Conservation (phyloP, 768 basidiomycete species). For the Pisolithus tinctorius region DNA sequence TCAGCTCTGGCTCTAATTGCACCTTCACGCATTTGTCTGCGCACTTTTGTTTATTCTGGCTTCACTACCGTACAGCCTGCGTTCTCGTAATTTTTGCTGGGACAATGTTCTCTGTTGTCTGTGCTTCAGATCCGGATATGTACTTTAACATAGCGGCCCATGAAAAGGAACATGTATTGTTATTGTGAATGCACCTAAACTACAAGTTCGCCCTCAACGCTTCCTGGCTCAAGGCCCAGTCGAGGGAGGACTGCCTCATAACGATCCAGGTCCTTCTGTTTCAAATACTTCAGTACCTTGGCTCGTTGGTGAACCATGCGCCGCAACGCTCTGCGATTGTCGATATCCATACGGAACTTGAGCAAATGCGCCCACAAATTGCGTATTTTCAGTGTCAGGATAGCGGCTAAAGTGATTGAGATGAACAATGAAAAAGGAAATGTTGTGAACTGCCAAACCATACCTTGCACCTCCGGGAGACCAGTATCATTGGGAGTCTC, state of each 20-base stretch:
- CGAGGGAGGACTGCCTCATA: constrained; percentile 69
- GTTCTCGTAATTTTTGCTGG: too few relatives aligned
- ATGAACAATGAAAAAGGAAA: not conserved
- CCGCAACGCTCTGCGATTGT: constrained; percentile 70
- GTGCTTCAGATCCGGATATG: too few relatives aligned
- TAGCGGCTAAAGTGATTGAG: constrained; percentile 51
- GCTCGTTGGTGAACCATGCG: constrained; percentile 78
- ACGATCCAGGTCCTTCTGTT: constrained; percentile 52
- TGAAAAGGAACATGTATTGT: too few relatives aligned
- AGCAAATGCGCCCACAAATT: constrained; percentile 71
- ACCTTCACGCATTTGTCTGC: too few relatives aligned
- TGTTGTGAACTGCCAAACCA: not conserved
- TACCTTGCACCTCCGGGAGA: constrained; percentile 87
- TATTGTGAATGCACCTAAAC: constrained; percentile 32
- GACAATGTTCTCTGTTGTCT: too few relatives aligned
- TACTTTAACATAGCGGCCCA: too few relatives aligned
- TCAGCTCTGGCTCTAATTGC: too few relatives aligned
- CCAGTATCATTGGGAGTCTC: constrained; percentile 71
- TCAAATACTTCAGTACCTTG: constrained; percentile 75
- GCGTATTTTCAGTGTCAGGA: constrained; percentile 81
- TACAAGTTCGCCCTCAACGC: constrained; percentile 87
- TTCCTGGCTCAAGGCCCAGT: constrained; percentile 68
- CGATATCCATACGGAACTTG: constrained; percentile 65
- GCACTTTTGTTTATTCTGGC: too few relatives aligned
- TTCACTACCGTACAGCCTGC: too few relatives aligned